These are phyloP conservation scores for Candida wancherniae DNA, from an alignment of 805 yeast genomes.

Conservation along the genomic window DNA sequence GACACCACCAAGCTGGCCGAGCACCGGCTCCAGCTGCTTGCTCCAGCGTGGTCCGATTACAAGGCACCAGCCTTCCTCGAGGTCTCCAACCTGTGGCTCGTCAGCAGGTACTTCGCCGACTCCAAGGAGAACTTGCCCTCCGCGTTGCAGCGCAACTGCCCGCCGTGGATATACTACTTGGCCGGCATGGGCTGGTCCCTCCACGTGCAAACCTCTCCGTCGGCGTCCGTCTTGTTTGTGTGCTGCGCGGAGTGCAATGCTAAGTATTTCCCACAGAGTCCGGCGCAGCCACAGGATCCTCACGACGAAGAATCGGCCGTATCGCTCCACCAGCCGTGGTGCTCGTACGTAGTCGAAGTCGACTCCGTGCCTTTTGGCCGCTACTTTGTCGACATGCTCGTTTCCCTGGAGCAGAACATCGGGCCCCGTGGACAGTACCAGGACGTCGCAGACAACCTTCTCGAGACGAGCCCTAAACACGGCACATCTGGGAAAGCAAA, in stretches of 20 bases:
- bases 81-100: constrained; percentile 30
- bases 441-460: constrained; percentile 12
- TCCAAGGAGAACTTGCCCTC: constrained; percentile 31
- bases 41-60: constrained; percentile 1
- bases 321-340: constrained; percentile 40
- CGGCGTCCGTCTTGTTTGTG: constrained; percentile 25
- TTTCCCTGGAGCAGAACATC: constrained; percentile 19
- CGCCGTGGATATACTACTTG: constrained; percentile 31
- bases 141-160: constrained; percentile 20
- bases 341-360: constrained; percentile 20
- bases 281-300: constrained; percentile 8
- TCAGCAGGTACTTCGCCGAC: constrained; percentile 27
- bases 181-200: constrained; percentile 37
- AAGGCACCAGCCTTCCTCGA: constrained; percentile 13
- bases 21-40: constrained; percentile 2
- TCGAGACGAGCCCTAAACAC: constrained; percentile 10
- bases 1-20: constrained; percentile 3
- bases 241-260: constrained; percentile 37
- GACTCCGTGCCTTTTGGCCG: constrained; percentile 12
- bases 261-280: no score
- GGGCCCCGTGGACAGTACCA: constrained; percentile 25
- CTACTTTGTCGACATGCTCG: constrained; percentile 24
- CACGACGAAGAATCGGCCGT: constrained; percentile 5
- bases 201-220: constrained; percentile 25
- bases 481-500: constrained; percentile 12